These are phyloP conservation scores for Yamadazyma laniorum DNA, from an alignment of 805 yeast genomes.

Conservation along the genomic window DNA sequence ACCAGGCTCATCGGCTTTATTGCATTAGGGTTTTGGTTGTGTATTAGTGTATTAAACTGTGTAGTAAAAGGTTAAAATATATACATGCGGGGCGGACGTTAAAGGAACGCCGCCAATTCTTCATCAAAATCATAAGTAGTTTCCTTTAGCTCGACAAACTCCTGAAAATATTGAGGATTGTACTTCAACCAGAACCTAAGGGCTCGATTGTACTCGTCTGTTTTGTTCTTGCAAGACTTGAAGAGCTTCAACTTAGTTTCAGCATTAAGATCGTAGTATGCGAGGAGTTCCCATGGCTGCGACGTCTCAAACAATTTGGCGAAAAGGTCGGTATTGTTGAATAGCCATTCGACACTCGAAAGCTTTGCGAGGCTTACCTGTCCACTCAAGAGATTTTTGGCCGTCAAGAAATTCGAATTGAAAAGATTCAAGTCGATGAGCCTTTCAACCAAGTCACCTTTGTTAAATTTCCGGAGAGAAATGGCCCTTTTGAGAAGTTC, in stretches of 20 bases:
- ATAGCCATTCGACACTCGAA: slow-evolving; percentile 39
- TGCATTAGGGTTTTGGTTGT: slow-evolving; percentile 19
- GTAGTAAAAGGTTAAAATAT: neutral
- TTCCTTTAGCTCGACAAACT: neutral
- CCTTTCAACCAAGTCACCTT: slow-evolving; percentile 32
- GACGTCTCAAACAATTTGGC: neutral
- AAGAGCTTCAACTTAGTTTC: slow-evolving; percentile 5
- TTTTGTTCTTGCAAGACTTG: slow-evolving; percentile 4
- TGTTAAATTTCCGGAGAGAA: slow-evolving; percentile 4
- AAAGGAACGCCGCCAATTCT: neutral
- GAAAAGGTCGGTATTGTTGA: slow-evolving; percentile 15
- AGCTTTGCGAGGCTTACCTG: slow-evolving; percentile 25
- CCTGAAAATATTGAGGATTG: slow-evolving; percentile 3
- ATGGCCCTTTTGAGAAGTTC: slow-evolving; percentile 42
- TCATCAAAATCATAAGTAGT: slow-evolving; percentile 1
- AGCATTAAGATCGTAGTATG: slow-evolving; percentile 4
- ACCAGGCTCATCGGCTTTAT: slow-evolving; percentile 29
- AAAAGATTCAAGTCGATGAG: slow-evolving; percentile 45
- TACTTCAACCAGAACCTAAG: slow-evolving; percentile 7
- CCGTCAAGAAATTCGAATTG: slow-evolving; percentile 34
- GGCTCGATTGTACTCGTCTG: slow-evolving; percentile 1
- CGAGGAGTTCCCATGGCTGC: slow-evolving; percentile 8
- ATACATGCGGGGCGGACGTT: neutral
- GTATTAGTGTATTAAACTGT: slow-evolving; percentile 20
- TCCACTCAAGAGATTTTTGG: slow-evolving; percentile 26